Percentiles rank a stretch among this genome's conserved stretches.
Evolutionary conservation across 306 rosid species (phyloP).

Genomic region (Vigna hirtella): DNA sequence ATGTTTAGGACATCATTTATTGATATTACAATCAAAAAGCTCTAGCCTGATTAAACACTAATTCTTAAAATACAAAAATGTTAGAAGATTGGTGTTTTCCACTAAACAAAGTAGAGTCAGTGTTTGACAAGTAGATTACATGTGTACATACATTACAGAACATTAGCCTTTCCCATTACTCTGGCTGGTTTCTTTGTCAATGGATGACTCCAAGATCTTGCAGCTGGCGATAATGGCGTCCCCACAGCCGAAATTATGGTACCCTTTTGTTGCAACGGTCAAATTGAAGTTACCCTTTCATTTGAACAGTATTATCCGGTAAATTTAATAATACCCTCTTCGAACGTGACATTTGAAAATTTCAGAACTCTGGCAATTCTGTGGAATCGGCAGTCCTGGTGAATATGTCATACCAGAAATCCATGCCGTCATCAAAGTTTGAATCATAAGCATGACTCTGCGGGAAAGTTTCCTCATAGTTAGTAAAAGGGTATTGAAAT

Average conservation of each 20-base stretch:
- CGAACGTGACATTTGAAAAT: slow-evolving; percentile 6
- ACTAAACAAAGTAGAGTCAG: slow-evolving; percentile 32
- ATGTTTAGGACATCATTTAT: slow-evolving; percentile 30
- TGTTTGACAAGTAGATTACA: slow-evolving; percentile 10
- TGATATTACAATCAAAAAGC: slow-evolving; percentile 34
- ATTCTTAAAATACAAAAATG: slow-evolving; percentile 31
- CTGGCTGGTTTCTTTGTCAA: slow-evolving; percentile 35
- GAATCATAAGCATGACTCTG: slow-evolving; percentile 33
- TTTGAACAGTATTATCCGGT: neutral
- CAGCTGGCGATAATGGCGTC: slow-evolving; percentile 9
- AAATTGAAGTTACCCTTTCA: slow-evolving; percentile 13
- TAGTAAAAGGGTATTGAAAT: slow-evolving; percentile 42
- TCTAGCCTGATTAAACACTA: slow-evolving; percentile 35
- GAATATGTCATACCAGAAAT: slow-evolving; percentile 84
- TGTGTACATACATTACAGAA: neutral
- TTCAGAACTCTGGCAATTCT: slow-evolving; percentile 66
- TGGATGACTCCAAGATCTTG: slow-evolving; percentile 37
- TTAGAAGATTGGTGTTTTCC: slow-evolving; percentile 32
- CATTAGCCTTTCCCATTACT: neutral
- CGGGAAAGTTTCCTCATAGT: slow-evolving; percentile 42
- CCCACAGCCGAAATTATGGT: slow-evolving; percentile 39
- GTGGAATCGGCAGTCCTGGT: slow-evolving; percentile 59
- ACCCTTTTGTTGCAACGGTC: slow-evolving; percentile 39
- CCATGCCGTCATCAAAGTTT: slow-evolving; percentile 67
- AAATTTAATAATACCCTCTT: slow-evolving; percentile 17